Base-by-base conservation (phyloP, 331 rosid species). In the Arachis monticola region DNA sequence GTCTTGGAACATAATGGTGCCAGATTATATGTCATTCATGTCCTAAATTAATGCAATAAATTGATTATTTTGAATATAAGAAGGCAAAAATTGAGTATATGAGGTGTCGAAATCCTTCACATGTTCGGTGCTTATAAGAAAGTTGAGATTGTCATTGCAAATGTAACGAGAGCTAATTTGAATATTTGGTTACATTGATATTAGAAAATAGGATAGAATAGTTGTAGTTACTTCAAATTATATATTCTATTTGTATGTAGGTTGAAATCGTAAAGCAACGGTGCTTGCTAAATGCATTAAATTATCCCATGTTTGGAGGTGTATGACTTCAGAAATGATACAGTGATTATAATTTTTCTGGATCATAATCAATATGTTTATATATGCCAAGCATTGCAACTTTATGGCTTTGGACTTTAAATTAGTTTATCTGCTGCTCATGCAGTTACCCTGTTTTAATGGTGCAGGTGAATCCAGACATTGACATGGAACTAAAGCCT, bases 251-350 rank as follows among this genome's bases (percentile, higher is more conserved):
- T 58, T 60, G 53, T 70, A 17, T 65, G 45, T 89, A 94, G 97
- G 99, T 94, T 72, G 99, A 94, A 83, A 94, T 92, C 82, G 97
- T 92, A 60, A 94, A 94, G 88, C 96, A 94, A 77, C 97, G 93
- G 32, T 94, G 97, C 82, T 80, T 94, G 92, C 96, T 97, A 47
- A 88, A 88, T 83, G 96, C 96, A 45, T 80, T 94, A 73, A 92
- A 94, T 84, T 94, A 90, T 89, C 99, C 99, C 58, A 92, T 94
- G 97, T 78, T 78, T 94, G 87, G 97, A 94, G 88, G 99, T 92
- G 88, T 94, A 94, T 52, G 97, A 94, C 87, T 94, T 94, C 86
- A 86, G 96, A 90, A 94, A 94, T 59, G 99, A 94, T 83, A 92
- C 96, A 0, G 97, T 92, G 76, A 90, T 95, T 85, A 48, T 60